Evolutionary conservation across 768 basidiomycete species (phyloP), one percentile per base, ranked within the genome.

Genomic region (Russula olivacea): DNA sequence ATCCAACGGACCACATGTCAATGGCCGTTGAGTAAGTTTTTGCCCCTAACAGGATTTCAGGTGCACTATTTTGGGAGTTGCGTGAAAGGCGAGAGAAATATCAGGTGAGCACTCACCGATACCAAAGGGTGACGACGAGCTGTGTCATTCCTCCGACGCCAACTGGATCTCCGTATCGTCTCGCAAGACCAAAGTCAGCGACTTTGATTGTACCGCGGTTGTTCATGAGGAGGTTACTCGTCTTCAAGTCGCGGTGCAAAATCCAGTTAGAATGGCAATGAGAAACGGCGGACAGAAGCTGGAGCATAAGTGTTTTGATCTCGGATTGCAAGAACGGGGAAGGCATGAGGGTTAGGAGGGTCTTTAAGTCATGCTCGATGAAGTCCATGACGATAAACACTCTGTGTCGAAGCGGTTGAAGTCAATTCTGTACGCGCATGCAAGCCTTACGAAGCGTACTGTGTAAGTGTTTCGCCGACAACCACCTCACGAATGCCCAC

Each of bases 341-440:
- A 1, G 95, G 94, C 97, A 98, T 98, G 65, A 92, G 78, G 28
- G 89, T 91, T 61, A 99, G 81, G 56, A 99, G 83, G 7, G 95
- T 89, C 76, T 99, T 99, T 73, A 99, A 87, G 74, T 99, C 97
- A 74, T 99, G 97, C 75, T 99, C 97, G 72, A 99, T 96, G 72
- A 99, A 99, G 74, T 97, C 94, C 95, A 97, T 97, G 40, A 98
- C 97, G 67, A 99, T 95, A 74, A 95, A 99, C 49, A 98, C 93
- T 78, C 97, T 98, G 32, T 45, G 49, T 53, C n/a, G 30, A 23
- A n/a, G 53, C 23, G 50, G 56, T 17, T 62, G 53, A 41, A 56
- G 34, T 56, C 56, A 56, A 57, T 30, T 50, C 25, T 45, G 38
- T 36, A 51, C 28, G 43, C 17, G 43, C 36, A 12, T 7, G 34